Percentiles rank a stretch among this genome's conserved stretches.
Conservation (phyloP, 768 basidiomycete species). For the Serendipita vermifera region DNA sequence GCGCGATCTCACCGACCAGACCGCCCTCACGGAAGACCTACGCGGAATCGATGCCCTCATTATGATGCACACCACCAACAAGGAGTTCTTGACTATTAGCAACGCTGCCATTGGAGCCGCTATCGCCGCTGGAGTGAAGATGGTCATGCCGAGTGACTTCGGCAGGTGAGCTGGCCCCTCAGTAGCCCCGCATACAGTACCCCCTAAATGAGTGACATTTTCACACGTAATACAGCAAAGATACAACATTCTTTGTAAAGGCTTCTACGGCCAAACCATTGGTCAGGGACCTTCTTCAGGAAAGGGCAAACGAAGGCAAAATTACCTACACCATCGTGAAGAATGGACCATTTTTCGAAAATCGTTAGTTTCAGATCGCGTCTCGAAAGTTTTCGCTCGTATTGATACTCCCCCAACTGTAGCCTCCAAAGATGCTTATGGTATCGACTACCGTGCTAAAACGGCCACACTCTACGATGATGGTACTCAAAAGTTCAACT, state of each 20-base stretch:
- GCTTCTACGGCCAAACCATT: background rate
- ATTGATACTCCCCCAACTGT: no score
- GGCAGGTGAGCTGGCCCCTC: background rate
- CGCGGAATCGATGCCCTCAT: background rate
- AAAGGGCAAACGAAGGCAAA: background rate
- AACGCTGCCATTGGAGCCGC: conserved; percentile 1
- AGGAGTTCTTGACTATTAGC: background rate
- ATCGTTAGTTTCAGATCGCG: background rate
- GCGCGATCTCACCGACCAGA: background rate
- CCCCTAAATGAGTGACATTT: background rate
- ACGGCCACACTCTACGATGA: background rate
- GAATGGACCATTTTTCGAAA: conserved; percentile 2
- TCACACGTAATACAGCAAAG: no score
- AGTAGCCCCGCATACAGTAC: no score
- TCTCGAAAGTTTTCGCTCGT: no score
- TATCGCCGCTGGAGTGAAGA: background rate
- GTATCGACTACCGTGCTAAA: background rate
- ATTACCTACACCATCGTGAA: background rate
- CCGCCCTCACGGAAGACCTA: background rate
- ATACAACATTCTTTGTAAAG: background rate
- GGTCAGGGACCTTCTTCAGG: background rate
- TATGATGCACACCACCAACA: background rate
- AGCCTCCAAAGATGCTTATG: background rate
- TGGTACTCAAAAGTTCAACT: background rate
- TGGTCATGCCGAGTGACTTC: conserved; percentile 1